phyloP scores from a whole-genome alignment of 352 stramenopile genomes.

The Phytophthora constricta region DNA sequence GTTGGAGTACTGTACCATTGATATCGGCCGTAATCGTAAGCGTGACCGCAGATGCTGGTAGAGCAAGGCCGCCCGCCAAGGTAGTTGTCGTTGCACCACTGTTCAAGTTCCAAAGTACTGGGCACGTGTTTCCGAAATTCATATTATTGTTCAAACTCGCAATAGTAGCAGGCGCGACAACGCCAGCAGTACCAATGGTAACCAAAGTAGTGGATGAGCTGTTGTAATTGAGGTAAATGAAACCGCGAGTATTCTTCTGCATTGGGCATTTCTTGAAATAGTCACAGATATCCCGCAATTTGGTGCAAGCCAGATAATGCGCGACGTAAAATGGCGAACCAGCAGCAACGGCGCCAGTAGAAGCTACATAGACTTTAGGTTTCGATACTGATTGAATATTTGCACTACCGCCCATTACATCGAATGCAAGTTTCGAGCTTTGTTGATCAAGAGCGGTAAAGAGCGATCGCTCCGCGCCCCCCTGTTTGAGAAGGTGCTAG shows the following conservation, averaged over 20 bases:
- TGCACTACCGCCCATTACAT: neutral
- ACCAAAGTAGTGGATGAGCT: too few relatives aligned
- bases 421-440: neutral
- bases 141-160: too few relatives aligned
- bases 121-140: neutral
- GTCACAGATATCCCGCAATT: slow-evolving; percentile 14
- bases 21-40: neutral
- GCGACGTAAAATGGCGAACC: too few relatives aligned
- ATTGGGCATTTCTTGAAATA: slow-evolving; percentile 29
- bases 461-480: neutral
- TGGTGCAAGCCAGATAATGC: slow-evolving; percentile 14
- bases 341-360: neutral
- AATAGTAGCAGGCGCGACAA: too few relatives aligned
- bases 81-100: neutral
- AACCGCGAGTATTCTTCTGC: too few relatives aligned
- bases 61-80: neutral
- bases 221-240: too few relatives aligned
- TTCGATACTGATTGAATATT: neutral
- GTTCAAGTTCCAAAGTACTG: neutral
- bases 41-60: neutral
- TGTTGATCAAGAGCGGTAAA: slow-evolving; percentile 2
- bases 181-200: too few relatives aligned
- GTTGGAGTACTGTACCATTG: neutral
- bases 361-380: slow-evolving; percentile 3
- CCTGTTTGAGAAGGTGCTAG: neutral